These are phyloP conservation scores for Trichoderma pleuroti DNA, from an alignment of 2,329 filamentous ascomycete species.

Conservation along the genomic window DNA sequence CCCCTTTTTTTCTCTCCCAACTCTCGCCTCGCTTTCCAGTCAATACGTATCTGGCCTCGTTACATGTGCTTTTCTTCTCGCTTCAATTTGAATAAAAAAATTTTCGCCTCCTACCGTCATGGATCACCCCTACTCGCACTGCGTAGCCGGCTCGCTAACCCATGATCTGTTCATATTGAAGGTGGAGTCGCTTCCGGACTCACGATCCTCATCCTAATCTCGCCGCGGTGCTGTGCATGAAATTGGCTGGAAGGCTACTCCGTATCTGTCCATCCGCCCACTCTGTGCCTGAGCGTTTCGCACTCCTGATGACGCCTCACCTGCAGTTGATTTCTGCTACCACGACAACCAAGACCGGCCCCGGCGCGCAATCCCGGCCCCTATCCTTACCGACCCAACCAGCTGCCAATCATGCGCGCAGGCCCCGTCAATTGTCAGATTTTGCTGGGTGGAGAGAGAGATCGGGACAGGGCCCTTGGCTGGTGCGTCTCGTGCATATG, in stretches of 20 bases:
- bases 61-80: not conserved
- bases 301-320: constrained; percentile 17
- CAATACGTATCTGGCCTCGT: not conserved
- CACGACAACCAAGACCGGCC: constrained; percentile 10
- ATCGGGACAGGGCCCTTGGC: constrained; percentile 13
- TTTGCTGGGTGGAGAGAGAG: constrained; percentile 14
- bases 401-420: constrained; percentile 13
- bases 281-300: constrained; percentile 14
- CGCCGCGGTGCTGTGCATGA: constrained; percentile 16
- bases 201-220: constrained; percentile 18
- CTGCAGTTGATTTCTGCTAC: constrained; percentile 13
- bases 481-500: constrained; percentile 7
- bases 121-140: constrained; percentile 6
- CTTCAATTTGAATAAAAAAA: too few relatives aligned
- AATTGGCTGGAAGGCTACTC: constrained; percentile 15
- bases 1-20: not conserved
- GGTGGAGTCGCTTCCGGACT: constrained; percentile 14
- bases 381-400: not conserved
- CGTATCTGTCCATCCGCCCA: constrained; percentile 13
- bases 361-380: not conserved
- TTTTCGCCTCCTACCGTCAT: not conserved
- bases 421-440: constrained; percentile 14
- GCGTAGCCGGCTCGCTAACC: constrained; percentile 2
- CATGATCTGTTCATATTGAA: constrained; percentile 6
- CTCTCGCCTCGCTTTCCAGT: not conserved